Conservation (phyloP, 768 basidiomycete genomes). For the Psilocybe cyanescens region DNA sequence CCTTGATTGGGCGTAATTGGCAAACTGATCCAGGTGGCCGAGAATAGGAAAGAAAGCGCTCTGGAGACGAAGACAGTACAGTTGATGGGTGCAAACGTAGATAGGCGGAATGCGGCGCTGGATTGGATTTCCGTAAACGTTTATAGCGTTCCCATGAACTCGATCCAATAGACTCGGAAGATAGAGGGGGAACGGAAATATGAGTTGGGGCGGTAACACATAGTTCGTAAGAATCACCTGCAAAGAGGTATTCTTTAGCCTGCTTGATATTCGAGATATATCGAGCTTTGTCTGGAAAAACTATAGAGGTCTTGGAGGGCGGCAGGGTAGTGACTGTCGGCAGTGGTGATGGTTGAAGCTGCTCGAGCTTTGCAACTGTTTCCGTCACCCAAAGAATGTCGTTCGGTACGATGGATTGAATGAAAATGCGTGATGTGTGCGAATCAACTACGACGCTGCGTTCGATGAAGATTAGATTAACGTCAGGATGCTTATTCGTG, state of each 20-base stretch:
- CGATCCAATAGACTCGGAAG: slow-evolving; percentile 33
- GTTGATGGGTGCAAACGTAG: slow-evolving; percentile 77
- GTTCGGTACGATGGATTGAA: slow-evolving; percentile 66
- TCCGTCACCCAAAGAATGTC: slow-evolving; percentile 67
- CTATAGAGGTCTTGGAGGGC: slow-evolving; percentile 32
- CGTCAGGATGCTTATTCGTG: slow-evolving; percentile 59
- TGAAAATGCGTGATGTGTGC: slow-evolving; percentile 47
- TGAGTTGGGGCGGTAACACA: slow-evolving; percentile 82
- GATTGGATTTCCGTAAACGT: slow-evolving; percentile 72
- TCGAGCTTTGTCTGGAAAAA: slow-evolving; percentile 55
- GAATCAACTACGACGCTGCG: slow-evolving; percentile 75
- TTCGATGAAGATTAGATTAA: slow-evolving; percentile 78
- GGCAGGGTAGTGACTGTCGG: slow-evolving; percentile 6
- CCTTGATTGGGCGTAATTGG: slow-evolving; percentile 94
- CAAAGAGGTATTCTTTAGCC: slow-evolving; percentile 75
- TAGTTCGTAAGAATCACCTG: slow-evolving; percentile 93
- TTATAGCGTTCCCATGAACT: slow-evolving; percentile 78
- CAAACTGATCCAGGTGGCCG: slow-evolving; percentile 65
- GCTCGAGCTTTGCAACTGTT: slow-evolving; percentile 37
- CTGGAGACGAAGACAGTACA: slow-evolving; percentile 87
- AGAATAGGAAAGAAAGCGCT: slow-evolving; percentile 86
- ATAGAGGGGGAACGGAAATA: slow-evolving; percentile 47
- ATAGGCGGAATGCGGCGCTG: slow-evolving; percentile 88
- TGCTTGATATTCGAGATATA: slow-evolving; percentile 73
- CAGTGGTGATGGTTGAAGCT: slow-evolving; percentile 10